Evolutionary conservation across 371 early-diverging fungal species (phyloP).

Genomic region (Rozella allomycis): DNA sequence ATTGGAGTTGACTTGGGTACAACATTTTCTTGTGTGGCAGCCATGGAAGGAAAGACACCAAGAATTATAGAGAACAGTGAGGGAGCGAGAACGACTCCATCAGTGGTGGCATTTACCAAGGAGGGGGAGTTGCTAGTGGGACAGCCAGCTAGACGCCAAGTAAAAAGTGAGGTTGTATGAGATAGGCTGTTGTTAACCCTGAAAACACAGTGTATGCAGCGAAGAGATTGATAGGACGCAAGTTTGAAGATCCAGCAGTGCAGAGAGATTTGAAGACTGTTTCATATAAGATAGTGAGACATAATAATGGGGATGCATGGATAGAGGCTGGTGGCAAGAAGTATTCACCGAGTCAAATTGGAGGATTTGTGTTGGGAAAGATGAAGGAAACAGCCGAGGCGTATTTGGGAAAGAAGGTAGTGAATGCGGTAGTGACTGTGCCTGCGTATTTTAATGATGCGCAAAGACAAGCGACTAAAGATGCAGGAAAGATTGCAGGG

Average conservation of each 20-base stretch:
- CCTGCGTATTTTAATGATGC: conserved; percentile 74
- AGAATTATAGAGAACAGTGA: conserved; percentile 90
- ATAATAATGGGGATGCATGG: conserved; percentile 94
- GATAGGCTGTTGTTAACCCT: conserved; percentile 65
- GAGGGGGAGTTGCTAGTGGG: conserved; percentile 86
- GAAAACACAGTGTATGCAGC: conserved; percentile 82
- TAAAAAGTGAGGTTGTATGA: background rate
- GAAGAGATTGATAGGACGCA: conserved; percentile 91
- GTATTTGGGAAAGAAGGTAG: conserved; percentile 58
- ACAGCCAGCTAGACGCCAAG: conserved; percentile 77
- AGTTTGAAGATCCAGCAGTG: conserved; percentile 63
- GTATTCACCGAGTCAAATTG: conserved; percentile 89
- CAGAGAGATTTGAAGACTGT: conserved; percentile 61
- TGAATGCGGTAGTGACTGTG: conserved; percentile 54
- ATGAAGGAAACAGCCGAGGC: conserved; percentile 88
- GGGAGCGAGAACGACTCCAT: conserved; percentile 93
- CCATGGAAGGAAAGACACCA: conserved; percentile 91
- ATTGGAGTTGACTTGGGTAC: conserved; percentile 99
- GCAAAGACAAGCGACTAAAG: conserved; percentile 97
- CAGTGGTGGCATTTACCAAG: conserved; percentile 81
- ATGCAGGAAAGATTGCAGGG: conserved; percentile 90
- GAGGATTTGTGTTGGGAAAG: conserved; percentile 76
- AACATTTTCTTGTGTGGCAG: conserved; percentile 95
- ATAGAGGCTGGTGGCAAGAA: conserved; percentile 69
- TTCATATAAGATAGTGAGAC: conserved; percentile 71